phyloP scores from a whole-genome alignment of 331 rosid genomes.

The Pyracantha coccinea region DNA sequence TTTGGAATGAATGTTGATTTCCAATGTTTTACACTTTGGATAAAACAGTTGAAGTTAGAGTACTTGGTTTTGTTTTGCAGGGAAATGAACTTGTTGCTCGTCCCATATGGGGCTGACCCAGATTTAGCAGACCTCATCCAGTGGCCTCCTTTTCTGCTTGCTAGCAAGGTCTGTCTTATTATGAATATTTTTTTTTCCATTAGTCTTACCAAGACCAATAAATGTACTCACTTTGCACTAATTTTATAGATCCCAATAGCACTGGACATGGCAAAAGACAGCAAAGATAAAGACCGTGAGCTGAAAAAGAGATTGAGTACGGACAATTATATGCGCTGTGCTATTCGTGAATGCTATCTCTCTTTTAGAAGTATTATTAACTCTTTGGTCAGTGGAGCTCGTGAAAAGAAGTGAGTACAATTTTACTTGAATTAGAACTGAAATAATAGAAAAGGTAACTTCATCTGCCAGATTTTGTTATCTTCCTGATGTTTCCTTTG shows the following conservation, averaged over 20 bases:
- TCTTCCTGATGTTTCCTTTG: constrained; percentile 20
- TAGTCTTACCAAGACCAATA: background rate
- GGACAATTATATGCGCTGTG: constrained; percentile 71
- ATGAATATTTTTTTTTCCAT: constrained; percentile 9
- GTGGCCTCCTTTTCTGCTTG: constrained; percentile 99
- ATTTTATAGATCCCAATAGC: constrained; percentile 81
- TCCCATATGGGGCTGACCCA: constrained; percentile 80
- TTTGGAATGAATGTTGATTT: background rate
- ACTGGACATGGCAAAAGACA: constrained; percentile 91
- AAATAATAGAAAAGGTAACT: background rate
- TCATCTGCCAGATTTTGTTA: background rate
- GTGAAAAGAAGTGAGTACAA: constrained; percentile 56
- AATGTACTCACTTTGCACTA: constrained; percentile 1
- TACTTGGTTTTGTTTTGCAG: constrained; percentile 34
- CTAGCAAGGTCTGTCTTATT: constrained; percentile 69
- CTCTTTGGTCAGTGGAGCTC: constrained; percentile 59
- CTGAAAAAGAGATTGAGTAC: constrained; percentile 61
- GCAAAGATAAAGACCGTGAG: constrained; percentile 58
- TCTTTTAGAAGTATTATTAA: constrained; percentile 61
- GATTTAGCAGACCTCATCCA: constrained; percentile 56
- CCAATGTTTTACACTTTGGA: background rate
- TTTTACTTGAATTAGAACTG: constrained; percentile 9
- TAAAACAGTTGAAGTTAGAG: background rate
- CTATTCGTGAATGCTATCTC: constrained; percentile 76
- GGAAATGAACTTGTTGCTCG: constrained; percentile 91